These are phyloP conservation scores for Fusarium sp. DNA, from an alignment of 2,329 filamentous ascomycete species.

Conservation along the genomic window DNA sequence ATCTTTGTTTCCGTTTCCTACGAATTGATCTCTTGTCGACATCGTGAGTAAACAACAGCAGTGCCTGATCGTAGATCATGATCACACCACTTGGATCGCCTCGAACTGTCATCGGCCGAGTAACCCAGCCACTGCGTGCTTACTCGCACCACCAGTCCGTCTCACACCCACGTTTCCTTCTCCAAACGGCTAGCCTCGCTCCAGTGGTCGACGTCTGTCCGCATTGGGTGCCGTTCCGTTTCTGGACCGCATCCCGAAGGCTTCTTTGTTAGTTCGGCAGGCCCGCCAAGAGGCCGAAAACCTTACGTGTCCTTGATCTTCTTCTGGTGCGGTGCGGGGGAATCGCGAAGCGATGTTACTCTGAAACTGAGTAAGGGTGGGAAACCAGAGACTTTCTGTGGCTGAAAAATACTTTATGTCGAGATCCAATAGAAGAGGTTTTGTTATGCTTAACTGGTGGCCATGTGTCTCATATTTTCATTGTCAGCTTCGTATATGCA, in stretches of 20 bases:
- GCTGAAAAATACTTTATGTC: constrained; percentile 8
- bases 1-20: background rate
- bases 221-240: constrained; percentile 18
- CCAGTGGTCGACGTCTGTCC: constrained; percentile 28
- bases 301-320: constrained; percentile 17
- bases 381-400: constrained; percentile 5
- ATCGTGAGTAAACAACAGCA: constrained; percentile 4
- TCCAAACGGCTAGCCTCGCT: background rate
- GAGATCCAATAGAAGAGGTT: constrained; percentile 18
- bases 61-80: constrained; percentile 9
- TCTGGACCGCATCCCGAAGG: constrained; percentile 19
- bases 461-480: constrained; percentile 10
- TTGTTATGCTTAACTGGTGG: constrained; percentile 23
- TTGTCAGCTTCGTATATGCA: constrained; percentile 20
- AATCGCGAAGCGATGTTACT: constrained; percentile 17
- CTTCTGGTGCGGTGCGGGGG: constrained; percentile 18
- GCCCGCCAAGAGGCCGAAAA: background rate
- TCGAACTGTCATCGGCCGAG: constrained; percentile 5
- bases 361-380: constrained; percentile 4
- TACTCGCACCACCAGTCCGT: background rate
- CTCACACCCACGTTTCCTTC: background rate
- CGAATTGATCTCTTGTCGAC: background rate
- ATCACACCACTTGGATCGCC: constrained; percentile 21
- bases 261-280: constrained; percentile 6
- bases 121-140: background rate